Conservation (phyloP, 805 yeast genomes). For the Saccharomycopsis sp. region DNA sequence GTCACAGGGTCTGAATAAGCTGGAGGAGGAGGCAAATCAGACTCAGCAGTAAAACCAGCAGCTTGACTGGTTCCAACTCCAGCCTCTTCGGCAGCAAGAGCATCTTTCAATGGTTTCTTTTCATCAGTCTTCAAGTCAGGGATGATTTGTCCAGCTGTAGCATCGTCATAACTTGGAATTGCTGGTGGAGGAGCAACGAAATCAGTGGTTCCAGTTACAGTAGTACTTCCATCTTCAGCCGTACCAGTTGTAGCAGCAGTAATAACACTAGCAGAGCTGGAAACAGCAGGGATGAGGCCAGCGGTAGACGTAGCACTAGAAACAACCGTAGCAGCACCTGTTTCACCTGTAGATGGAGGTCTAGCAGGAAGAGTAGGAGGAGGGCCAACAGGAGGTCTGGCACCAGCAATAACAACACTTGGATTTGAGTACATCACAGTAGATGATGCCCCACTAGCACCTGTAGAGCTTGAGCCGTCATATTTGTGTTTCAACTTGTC, state of each 20-base stretch:
- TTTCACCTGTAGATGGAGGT: neutral
- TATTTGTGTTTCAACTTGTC: neutral
- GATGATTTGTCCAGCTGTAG: neutral
- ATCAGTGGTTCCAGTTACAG: neutral
- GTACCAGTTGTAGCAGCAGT: neutral
- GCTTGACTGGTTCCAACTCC: neutral
- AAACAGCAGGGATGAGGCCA: neutral
- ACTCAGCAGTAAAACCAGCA: neutral
- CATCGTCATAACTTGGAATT: neutral
- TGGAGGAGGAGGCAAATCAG: neutral
- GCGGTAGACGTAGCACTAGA: neutral
- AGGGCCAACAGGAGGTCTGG: conserved; percentile 1
- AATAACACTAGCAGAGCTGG: conserved; percentile 4
- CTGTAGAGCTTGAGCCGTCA: neutral
- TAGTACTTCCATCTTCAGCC: neutral
- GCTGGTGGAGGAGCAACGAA: neutral
- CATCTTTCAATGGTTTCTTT: neutral
- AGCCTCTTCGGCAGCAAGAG: neutral
- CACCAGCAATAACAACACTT: neutral
- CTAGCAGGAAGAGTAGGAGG: neutral
- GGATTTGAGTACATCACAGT: neutral
- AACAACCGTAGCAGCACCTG: neutral
- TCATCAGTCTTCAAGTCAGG: neutral
- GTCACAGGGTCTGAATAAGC: neutral
- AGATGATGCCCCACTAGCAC: neutral